phyloP scores from a whole-genome alignment of 208 protist genomes.

The Leishmania martiniquensis region DNA sequence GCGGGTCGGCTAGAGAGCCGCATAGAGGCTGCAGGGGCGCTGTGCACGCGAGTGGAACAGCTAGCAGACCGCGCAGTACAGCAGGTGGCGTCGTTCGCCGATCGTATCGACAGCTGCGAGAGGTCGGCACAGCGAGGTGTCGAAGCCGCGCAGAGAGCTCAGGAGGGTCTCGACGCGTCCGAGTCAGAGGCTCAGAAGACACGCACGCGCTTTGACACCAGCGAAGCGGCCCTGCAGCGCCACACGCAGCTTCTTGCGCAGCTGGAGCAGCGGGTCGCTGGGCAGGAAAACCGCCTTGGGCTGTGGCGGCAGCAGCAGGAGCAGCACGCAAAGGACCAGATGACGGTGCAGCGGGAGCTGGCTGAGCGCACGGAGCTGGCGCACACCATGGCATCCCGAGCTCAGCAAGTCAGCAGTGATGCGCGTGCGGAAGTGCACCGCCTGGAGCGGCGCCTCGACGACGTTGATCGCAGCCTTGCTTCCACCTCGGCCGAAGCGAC shows the following conservation, averaged over 20 bases:
- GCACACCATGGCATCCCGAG: conserved; percentile 47
- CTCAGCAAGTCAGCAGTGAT: conserved; percentile 54
- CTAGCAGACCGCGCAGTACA: conserved; percentile 38
- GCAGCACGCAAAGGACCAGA: conserved; percentile 48
- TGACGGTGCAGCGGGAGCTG: conserved; percentile 48
- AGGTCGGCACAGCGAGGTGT: conserved; percentile 19
- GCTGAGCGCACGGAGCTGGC: conserved; percentile 49
- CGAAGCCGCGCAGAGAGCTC: conserved; percentile 20
- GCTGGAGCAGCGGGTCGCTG: conserved; percentile 50
- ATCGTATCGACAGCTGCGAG: conserved; percentile 42
- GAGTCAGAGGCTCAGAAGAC: conserved; percentile 19
- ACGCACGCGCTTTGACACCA: conserved; percentile 2
- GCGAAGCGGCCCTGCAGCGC: conserved; percentile 17
- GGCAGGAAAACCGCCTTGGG: conserved; percentile 34
- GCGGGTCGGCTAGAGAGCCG: conserved; percentile 61
- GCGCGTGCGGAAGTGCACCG: conserved; percentile 66
- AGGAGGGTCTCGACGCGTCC: conserved; percentile 34
- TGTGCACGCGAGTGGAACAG: conserved; percentile 55
- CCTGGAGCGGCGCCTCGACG: conserved; percentile 64
- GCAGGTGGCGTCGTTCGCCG: conserved; percentile 28
- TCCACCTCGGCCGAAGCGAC: conserved; percentile 15
- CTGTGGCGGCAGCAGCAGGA: conserved; percentile 55
- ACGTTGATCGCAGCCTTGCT: conserved; percentile 14
- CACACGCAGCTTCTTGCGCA: conserved; percentile 24
- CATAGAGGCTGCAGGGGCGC: conserved; percentile 50